A percentile compares a stretch with the other conserved stretches of the same genome.
Evolutionary conservation across 768 basidiomycete genomes (phyloP).

Genomic region (Trametes cingulata): DNA sequence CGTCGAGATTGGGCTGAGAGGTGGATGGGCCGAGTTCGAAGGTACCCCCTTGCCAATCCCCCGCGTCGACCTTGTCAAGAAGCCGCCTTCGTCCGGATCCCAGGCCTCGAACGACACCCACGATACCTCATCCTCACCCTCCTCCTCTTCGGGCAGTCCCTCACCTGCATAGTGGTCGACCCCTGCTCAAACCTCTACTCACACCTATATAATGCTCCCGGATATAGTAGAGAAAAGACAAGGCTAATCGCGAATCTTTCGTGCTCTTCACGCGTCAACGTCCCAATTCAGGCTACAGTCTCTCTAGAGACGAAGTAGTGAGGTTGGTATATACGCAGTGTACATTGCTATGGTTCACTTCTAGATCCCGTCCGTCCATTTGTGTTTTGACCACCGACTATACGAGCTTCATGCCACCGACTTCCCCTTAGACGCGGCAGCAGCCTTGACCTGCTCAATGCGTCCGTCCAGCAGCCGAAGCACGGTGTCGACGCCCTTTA

Average conservation of each 20-base stretch:
- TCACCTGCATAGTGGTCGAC: no score
- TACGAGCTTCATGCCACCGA: not conserved
- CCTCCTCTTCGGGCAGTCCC: not conserved
- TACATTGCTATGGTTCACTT: no score
- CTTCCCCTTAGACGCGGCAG: not conserved
- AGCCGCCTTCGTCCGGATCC: not conserved
- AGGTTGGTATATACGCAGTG: no score
- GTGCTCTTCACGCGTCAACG: no score
- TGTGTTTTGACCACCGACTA: no score
- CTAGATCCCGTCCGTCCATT: no score
- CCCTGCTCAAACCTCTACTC: not conserved
- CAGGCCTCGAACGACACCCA: not conserved
- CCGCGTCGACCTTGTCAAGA: constrained; percentile 36
- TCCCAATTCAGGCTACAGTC: no score
- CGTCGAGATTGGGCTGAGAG: constrained; percentile 65
- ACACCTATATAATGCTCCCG: no score
- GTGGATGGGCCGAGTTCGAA: constrained; percentile 66
- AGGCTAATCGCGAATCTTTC: no score
- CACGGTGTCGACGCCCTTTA: constrained; percentile 72
- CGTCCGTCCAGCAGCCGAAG: constrained; percentile 61
- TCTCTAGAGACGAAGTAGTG: no score
- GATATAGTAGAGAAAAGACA: no score
- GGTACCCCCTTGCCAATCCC: constrained; percentile 56
- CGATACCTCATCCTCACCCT: not conserved
- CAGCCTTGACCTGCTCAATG: constrained; percentile 43